Percentiles rank a stretch among this genome's conserved stretches.
Evolutionary conservation across 139 green algal species (phyloP).

Genomic region (Tetradesmus lagerheimii): DNA sequence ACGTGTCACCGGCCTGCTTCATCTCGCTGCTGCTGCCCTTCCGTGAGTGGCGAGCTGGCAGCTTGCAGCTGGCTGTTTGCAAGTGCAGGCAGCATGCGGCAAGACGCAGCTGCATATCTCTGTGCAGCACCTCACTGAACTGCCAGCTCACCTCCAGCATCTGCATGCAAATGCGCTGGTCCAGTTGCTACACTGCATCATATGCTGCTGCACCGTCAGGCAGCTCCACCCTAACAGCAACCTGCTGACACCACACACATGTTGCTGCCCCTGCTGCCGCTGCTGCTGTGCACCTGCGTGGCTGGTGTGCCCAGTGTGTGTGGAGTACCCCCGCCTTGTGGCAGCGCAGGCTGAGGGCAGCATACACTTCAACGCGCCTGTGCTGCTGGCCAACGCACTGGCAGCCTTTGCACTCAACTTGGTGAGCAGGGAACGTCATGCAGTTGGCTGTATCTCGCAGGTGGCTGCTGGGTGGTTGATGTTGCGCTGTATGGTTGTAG

Average conservation of each 20-base stretch:
- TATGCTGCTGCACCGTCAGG: no score
- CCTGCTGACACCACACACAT: background rate
- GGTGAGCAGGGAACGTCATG: slow-evolving; percentile 39
- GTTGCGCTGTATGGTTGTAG: no score
- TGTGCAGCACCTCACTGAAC: background rate
- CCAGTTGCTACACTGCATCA: no score
- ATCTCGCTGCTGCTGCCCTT: slow-evolving; percentile 84
- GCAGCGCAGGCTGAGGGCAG: background rate
- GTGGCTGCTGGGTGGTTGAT: no score
- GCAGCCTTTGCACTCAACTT: slow-evolving; percentile 88
- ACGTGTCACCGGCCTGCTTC: slow-evolving; percentile 89
- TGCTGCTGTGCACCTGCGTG: background rate
- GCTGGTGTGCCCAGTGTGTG: slow-evolving; percentile 52
- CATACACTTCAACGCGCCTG: slow-evolving; percentile 68
- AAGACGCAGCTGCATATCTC: background rate
- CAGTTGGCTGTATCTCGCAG: no score
- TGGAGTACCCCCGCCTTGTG: slow-evolving; percentile 55
- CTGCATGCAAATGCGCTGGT: background rate
- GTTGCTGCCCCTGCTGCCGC: background rate
- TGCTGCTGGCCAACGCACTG: slow-evolving; percentile 92
- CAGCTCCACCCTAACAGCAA: no score
- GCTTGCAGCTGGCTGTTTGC: background rate
- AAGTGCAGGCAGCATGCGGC: background rate
- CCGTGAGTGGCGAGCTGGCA: slow-evolving; percentile 50
- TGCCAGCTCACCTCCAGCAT: background rate